Evolutionary conservation across 768 basidiomycete species (phyloP).

Genomic region (Lentinus brumalis): DNA sequence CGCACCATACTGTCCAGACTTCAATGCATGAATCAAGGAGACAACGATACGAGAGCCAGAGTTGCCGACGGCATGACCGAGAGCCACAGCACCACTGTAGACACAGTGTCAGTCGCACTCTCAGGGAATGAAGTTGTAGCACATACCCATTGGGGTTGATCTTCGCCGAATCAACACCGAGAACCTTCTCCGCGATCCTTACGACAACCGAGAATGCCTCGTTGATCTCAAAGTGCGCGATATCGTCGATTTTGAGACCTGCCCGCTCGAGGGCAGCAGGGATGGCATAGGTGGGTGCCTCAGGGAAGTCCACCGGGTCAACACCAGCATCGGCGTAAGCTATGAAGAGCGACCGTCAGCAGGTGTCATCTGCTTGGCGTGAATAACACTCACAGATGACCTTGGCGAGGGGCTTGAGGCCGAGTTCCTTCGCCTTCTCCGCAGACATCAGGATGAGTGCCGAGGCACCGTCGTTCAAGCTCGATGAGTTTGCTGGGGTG

Average conservation of each 20-base stretch:
- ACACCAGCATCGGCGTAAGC: constrained; percentile 97
- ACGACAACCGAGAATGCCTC: constrained; percentile 98
- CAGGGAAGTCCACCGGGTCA: constrained; percentile 96
- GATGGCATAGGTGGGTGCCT: constrained; percentile 89
- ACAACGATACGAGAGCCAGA: constrained; percentile 95
- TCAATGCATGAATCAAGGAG: constrained; percentile 87
- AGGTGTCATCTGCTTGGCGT: neutral
- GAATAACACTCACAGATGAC: constrained; percentile 73
- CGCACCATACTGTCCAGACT: constrained; percentile 91
- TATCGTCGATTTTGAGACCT: constrained; percentile 78
- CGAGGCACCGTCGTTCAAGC: constrained; percentile 93
- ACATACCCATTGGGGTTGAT: constrained; percentile 87
- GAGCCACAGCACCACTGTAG: constrained; percentile 89
- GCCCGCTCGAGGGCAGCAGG: constrained; percentile 88
- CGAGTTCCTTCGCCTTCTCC: constrained; percentile 88
- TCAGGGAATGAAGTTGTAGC: neutral
- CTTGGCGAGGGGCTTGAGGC: constrained; percentile 91
- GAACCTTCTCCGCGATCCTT: constrained; percentile 85
- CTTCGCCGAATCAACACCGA: constrained; percentile 82
- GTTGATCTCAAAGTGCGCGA: constrained; percentile 93
- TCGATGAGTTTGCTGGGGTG: constrained; percentile 96
- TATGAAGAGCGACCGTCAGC: constrained; percentile 33
- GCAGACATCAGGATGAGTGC: constrained; percentile 95
- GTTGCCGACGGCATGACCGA: constrained; percentile 96
- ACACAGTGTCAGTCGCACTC: constrained; percentile 16